A percentile compares a stretch with the other conserved stretches of the same genome.
phyloP scores from a whole-genome alignment of 371 early-diverging fungal genomes.

The Entomophthora muscae region DNA sequence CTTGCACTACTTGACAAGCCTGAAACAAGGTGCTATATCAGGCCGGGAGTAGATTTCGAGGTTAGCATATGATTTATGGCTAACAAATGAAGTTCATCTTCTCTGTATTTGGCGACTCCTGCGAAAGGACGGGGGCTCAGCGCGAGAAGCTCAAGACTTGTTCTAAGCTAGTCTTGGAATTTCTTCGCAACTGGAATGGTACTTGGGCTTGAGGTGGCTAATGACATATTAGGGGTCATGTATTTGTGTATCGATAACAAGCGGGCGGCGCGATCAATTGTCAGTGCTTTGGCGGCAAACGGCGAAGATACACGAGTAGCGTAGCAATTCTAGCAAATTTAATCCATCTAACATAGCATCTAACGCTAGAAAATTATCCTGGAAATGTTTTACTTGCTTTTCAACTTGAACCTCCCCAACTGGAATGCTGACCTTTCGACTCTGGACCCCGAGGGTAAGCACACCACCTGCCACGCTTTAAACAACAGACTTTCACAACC shows the following conservation, averaged over 20 bases:
- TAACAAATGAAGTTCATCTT: slow-evolving; percentile 56
- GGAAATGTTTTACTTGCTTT: slow-evolving; percentile 61
- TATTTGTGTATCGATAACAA: slow-evolving; percentile 56
- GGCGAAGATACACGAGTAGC: slow-evolving; percentile 53
- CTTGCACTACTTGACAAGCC: slow-evolving; percentile 54
- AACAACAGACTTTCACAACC: slow-evolving; percentile 1
- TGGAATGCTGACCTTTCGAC: slow-evolving; percentile 33
- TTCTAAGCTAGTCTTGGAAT: slow-evolving; percentile 31
- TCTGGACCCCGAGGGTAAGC: slow-evolving; percentile 1
- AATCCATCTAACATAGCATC: not conserved
- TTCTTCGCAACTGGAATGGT: slow-evolving; percentile 65
- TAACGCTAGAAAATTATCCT: slow-evolving; percentile 40
- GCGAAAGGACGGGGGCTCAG: slow-evolving; percentile 32
- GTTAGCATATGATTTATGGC: slow-evolving; percentile 15
- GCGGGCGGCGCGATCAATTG: slow-evolving; percentile 48
- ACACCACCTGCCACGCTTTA: not conserved
- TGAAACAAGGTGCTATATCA: slow-evolving; percentile 35
- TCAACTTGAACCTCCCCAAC: slow-evolving; percentile 43
- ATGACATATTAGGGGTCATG: slow-evolving; percentile 25
- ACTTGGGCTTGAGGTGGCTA: not conserved
- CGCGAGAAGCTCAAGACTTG: slow-evolving; percentile 44
- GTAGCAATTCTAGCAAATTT: not conserved
- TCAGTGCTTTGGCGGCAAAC: slow-evolving; percentile 54
- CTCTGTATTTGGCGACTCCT: slow-evolving; percentile 56
- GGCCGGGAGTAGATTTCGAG: slow-evolving; percentile 64